phyloP scores from a whole-genome alignment of 257 asterid species.

The Datura wrightii region DNA sequence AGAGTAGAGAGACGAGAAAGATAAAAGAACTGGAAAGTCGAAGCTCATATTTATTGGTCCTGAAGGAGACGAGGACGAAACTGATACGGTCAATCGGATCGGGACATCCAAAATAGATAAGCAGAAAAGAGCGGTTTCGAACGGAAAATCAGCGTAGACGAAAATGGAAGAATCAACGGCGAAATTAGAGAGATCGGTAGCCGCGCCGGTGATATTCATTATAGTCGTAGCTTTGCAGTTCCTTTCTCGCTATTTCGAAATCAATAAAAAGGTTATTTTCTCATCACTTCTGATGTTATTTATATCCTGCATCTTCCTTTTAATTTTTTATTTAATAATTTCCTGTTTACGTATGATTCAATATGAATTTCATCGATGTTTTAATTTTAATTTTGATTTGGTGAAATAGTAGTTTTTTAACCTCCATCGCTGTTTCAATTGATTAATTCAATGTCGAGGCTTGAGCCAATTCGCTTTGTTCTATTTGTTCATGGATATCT shows the following conservation, averaged over 20 bases:
- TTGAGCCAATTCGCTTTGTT: not conserved
- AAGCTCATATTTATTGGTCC: not conserved
- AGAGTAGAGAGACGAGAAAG: not conserved
- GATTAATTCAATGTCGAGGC: conserved; percentile 1
- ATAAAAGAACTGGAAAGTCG: not conserved
- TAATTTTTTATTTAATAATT: not conserved
- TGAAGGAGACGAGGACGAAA: too few species aligned
- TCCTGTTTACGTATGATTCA: not conserved
- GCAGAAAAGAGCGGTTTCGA: not conserved
- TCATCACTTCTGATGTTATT: not conserved
- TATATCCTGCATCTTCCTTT: not conserved
- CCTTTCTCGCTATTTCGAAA: conserved; percentile 65
- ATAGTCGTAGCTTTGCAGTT: conserved; percentile 64
- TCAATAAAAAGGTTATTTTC: conserved; percentile 55
- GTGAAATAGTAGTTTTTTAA: not conserved
- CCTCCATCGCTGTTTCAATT: not conserved
- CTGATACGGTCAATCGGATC: not conserved
- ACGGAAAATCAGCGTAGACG: not conserved
- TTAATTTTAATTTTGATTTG: not conserved
- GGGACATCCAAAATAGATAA: not conserved
- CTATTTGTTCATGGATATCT: not conserved
- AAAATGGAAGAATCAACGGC: conserved; percentile 62
- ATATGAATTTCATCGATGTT: not conserved
- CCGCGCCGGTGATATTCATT: conserved; percentile 76
- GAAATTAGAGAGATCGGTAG: conserved; percentile 61